These are phyloP conservation scores for Platismatia glauca DNA, from an alignment of 495 filamentous ascomycete species.

Conservation along the genomic window DNA sequence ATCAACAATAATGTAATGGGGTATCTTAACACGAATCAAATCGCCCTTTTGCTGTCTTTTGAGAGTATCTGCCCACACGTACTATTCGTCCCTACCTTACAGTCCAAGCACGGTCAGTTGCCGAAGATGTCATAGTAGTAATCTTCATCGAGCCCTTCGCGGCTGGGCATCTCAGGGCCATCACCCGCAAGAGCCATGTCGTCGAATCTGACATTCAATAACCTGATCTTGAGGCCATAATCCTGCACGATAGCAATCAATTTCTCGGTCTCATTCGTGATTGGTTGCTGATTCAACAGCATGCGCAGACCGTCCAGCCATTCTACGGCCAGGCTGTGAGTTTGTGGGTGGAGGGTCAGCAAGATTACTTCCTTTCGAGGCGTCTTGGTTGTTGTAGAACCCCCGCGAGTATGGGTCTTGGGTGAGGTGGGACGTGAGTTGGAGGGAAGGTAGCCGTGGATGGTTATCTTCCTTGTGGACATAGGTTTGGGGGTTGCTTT, in stretches of 20 bases:
- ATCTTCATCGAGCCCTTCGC: conserved; percentile 46
- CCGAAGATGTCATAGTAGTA: conserved; percentile 49
- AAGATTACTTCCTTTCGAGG: conserved; percentile 51
- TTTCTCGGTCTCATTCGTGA: conserved; percentile 91
- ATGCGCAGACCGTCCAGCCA: conserved; percentile 96
- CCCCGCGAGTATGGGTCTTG: conserved; percentile 24
- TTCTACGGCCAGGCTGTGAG: conserved; percentile 79
- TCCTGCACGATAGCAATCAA: conserved; percentile 74
- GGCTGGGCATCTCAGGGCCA: conserved; percentile 36
- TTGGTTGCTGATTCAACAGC: conserved; percentile 88
- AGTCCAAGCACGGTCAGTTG: conserved; percentile 21
- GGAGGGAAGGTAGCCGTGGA: conserved; percentile 57
- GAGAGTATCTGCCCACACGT: background rate
- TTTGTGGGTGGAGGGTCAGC: conserved; percentile 71
- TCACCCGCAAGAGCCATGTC: conserved; percentile 46
- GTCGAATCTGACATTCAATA: conserved; percentile 88
- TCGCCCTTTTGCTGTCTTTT: background rate
- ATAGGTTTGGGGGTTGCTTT: conserved; percentile 36
- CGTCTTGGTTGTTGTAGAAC: conserved; percentile 26
- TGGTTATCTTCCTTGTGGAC: conserved; percentile 79
- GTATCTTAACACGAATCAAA: conserved; percentile 7
- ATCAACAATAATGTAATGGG: conserved; percentile 4
- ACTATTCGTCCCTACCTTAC: background rate
- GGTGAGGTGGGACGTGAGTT: conserved; percentile 24
- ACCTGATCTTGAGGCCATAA: conserved; percentile 85